These are phyloP conservation scores for Arthroderma sp. DNA, from an alignment of 2,329 filamentous ascomycete species.

Conservation along the genomic window DNA sequence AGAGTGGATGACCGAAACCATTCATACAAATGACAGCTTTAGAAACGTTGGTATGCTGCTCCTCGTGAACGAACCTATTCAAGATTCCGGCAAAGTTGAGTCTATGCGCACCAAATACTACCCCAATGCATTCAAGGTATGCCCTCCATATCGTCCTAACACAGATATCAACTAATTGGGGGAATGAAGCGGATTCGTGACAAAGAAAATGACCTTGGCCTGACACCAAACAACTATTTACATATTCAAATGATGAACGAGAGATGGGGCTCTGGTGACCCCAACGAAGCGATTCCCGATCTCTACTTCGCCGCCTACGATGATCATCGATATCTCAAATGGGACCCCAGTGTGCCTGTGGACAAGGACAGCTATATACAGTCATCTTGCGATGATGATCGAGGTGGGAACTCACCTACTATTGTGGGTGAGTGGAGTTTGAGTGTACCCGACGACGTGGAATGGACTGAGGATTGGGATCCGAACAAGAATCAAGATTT, in stretches of 20 bases:
- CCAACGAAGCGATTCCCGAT: constrained; percentile 33
- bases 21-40: too few relatives aligned
- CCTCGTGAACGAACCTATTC: too few relatives aligned
- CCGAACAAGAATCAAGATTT: too few relatives aligned
- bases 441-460: too few relatives aligned
- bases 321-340: constrained; percentile 48
- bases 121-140: too few relatives aligned
- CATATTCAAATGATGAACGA: constrained; percentile 44
- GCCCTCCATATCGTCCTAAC: too few relatives aligned
- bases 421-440: background rate
- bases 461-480: too few relatives aligned
- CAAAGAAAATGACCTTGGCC: constrained; percentile 33
- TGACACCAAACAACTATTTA: constrained; percentile 32
- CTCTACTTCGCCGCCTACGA: constrained; percentile 40
- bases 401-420: background rate
- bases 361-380: constrained; percentile 39
- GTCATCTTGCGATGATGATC: constrained; percentile 31
- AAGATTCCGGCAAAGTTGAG: too few relatives aligned
- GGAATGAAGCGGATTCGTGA: constrained; percentile 32
- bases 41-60: too few relatives aligned
- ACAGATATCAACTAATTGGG: too few relatives aligned
- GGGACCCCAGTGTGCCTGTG: constrained; percentile 31
- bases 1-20: too few relatives aligned
- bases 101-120: too few relatives aligned
- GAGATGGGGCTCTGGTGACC: constrained; percentile 45